A percentile compares a stretch with the other conserved stretches of the same genome.
phyloP scores from a whole-genome alignment of 2,329 filamentous ascomycete species.

The Trichothecium sympodiale region DNA sequence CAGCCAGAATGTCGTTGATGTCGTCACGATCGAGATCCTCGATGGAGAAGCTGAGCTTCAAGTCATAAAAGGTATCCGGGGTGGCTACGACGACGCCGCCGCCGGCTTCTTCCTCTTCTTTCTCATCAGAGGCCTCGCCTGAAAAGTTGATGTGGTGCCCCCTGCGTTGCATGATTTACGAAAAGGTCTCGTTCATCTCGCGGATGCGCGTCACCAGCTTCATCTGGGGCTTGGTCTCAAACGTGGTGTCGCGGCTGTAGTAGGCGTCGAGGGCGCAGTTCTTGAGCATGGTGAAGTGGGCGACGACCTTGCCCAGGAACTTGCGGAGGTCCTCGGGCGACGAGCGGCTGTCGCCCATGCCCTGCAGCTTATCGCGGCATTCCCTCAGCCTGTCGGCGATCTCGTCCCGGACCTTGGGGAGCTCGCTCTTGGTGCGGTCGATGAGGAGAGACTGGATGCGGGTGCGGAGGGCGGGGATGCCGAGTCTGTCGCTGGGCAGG shows the following conservation, averaged over 20 bases:
- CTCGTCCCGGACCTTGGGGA: conserved; percentile 23
- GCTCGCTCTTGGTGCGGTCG: conserved; percentile 26
- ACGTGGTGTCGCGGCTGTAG: conserved; percentile 20
- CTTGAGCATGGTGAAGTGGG: conserved; percentile 8
- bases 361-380: conserved; percentile 8
- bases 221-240: conserved; percentile 13
- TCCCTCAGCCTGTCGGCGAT: conserved; percentile 9
- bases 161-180: conserved; percentile 12
- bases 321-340: conserved; percentile 19
- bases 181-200: conserved; percentile 25
- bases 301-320: conserved; percentile 16
- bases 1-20: no score
- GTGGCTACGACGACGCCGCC: no score
- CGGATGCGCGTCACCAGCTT: conserved; percentile 27
- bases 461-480: conserved; percentile 21
- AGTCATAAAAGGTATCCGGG: no score
- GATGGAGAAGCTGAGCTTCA: no score
- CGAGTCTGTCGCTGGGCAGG: conserved; percentile 16
- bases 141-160: conserved; percentile 11
- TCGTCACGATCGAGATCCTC: not conserved
- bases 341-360: conserved; percentile 19
- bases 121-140: not conserved
- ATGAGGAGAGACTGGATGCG: conserved; percentile 25
- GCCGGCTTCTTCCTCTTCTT: conserved; percentile 4
- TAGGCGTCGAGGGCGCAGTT: conserved; percentile 9